Evolutionary conservation across 805 yeast genomes (phyloP), one percentile per base, ranked within the genome.

Genomic region (Teunomyces stri): DNA sequence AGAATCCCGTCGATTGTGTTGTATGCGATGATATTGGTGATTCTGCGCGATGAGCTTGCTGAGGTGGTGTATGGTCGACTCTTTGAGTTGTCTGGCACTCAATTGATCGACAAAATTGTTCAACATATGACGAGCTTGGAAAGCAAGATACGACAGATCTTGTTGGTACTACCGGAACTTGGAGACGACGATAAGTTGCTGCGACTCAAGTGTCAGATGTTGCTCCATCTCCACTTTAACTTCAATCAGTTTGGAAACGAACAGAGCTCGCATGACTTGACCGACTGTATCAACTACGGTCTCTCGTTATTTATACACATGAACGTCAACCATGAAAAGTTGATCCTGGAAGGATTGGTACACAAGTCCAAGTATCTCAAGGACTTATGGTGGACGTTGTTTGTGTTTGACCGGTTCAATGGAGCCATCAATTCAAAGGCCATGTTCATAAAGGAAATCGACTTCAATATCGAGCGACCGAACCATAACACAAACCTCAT

Each of bases 371-470:
- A 42, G 16, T 60, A 64, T 40, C 50, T 59, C 13, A 53, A 60
- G 12, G 54, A 61, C 36, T 47, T 68, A 13, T 69, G 71, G 69
- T 69, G 72, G 72, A 52, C 58, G 35, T 56, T 67, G 36, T 68
- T 55, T 46, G 49, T 67, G 1, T 48, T 68, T 38, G 74, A 69
- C 49, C 47, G 70, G 18, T 60, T 66, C 51, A 67, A 59, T 47
- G 69, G 64, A 3, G 47, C 65, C n/a, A 53, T 60, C 6, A 64
- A 61, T 49, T 49, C 61, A 16, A 48, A 69, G 29, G 56, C 61
- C 2, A 50, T 65, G 33, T 61, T 66, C 44, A 60, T 68, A 34
- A 55, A 59, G 38, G 53, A 53, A 20, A 65, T 60, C 18, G 74
- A 69, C 52, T 68, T 61, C 54, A 64, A 69, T 49, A 47, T 64